Evolutionary conservation across 2,329 filamentous ascomycete species (phyloP), one percentile per base, ranked within the genome.

Genomic region (Colletotrichum coccodes): DNA sequence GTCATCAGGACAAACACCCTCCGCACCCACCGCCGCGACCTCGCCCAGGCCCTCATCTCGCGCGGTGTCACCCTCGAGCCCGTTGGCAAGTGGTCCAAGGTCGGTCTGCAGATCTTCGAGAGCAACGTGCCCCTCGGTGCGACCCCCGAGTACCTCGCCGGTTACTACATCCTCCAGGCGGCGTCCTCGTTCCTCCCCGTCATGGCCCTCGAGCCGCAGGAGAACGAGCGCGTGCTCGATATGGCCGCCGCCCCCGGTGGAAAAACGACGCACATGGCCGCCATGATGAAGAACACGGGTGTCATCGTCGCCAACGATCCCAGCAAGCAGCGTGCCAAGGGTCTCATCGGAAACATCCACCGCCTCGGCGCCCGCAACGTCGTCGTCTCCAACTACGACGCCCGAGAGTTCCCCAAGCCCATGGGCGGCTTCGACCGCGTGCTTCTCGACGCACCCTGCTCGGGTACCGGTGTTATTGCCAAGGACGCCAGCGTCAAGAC

Each of bases 401-500:
- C 95, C 14, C 89, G 95, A 53, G 94, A 97, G 73, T 99, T 98
- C 79, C 96, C 96, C 32, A 93, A 91, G 76, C 93, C 97, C 42
- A 94, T 99, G 80, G 96, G 95, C 68, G 96, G 96, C 14, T 99
- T 99, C 72, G 96, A 99, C 80, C 90, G 96, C 71, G 94, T 99
- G 6, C 84, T 98, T 52, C 92, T 98, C 67, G 95, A 99, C 82
- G 95, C 94, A 1, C 96, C 66, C 4, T 66, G 69, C 57, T 70
- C 67, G 16, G 67, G 96, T 74, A 99, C 96, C 1, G 96, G 96
- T 75, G 96, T 99, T 77, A 99, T 99, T 73, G 92, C 94, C 71
- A 99, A 99, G 84, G 96, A 99, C 81, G 90, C 95, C 36, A 94
- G 92, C 72, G 94, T 99, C 74, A 99, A 99, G 87, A 98, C 95